Evolutionary conservation across 1,139 yeast species (phyloP).

Genomic region (Yamadazyma sp.): DNA sequence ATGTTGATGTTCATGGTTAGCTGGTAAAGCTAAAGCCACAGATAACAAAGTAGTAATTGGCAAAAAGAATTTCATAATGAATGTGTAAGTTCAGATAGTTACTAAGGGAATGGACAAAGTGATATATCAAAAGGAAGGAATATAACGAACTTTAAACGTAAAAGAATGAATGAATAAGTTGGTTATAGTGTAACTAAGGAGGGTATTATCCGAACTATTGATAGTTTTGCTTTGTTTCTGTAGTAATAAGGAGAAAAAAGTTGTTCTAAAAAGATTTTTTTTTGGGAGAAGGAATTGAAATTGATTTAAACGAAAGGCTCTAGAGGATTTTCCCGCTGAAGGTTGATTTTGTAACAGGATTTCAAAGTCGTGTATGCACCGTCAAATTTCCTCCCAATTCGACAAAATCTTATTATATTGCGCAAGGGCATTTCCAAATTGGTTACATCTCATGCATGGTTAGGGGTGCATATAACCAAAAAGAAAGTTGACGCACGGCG

Average conservation of each 20-base stretch:
- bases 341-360: too few relatives aligned
- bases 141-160: conserved; percentile 1
- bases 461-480: not conserved
- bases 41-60: conserved; percentile 39
- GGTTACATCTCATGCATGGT: conserved; percentile 1
- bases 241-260: not conserved
- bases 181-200: conserved; percentile 4
- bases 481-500: conserved; percentile 1
- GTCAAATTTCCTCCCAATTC: not conserved
- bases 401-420: not conserved
- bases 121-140: conserved; percentile 3
- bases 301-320: conserved; percentile 1
- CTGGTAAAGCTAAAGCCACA: conserved; percentile 48
- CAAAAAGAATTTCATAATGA: conserved; percentile 30
- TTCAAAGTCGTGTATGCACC: conserved; percentile 1
- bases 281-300: conserved; percentile 1
- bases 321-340: too few relatives aligned
- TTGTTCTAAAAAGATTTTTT: conserved; percentile 1
- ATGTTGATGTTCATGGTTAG: conserved; percentile 29
- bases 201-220: conserved; percentile 2
- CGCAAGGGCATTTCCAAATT: not conserved
- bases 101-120: not conserved
- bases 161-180: conserved; percentile 6
- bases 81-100: conserved; percentile 1
- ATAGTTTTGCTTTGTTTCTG: not conserved